Base-by-base conservation (phyloP, 2,329 filamentous ascomycete genomes). In the Pseudogymnoascus sp. region DNA sequence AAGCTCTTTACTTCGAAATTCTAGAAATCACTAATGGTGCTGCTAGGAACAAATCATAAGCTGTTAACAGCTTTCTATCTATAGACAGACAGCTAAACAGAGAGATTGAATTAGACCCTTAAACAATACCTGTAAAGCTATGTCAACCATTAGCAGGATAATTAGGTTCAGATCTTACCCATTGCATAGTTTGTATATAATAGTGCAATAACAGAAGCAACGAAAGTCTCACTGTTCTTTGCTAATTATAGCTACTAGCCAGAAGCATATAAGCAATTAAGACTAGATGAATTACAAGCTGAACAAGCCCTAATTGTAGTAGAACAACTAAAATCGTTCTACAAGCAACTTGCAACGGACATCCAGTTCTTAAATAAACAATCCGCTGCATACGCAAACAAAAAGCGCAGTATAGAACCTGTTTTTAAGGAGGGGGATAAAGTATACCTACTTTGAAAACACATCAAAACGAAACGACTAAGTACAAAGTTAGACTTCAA, bases 1-100 rank as follows among this genome's bases (percentile, higher is more conserved):
- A 64, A 62, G 55, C 58, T 65, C 22, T 65, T 65, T 30, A 65
- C 61, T 2, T 63, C 2, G 2, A 63, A 63, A 36, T 66, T 66
- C 38, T 66, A 28, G 60, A 35, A 25, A 22, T 22, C 9, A 41
- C 5, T 41, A 12, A 41, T 41, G 19, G 39, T 16, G 2, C 16
- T 22, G 1, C 12, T 66, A 25, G 35, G 38, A 19, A 64, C 59
- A 11, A 59, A 64, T 35, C 3, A 49, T 4, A 65, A 63, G 22
- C 39, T 65, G 30, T 64, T 33, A 33, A 67, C 49, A 9, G 36
- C 42, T 11, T 65, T 67, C 45, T 22, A 66, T n/a, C 62, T 33
- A 0, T 38, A 65, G 25, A 66, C 30, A 16, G 42, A 64, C 25
- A 33, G 60, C 2, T 6, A 62, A 28, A 64, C 11, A 23, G 59